Percentiles rank a stretch among this genome's conserved stretches.
phyloP scores from a whole-genome alignment of 108 stramenopile genomes.

The Pseudonitzschia multiseries region DNA sequence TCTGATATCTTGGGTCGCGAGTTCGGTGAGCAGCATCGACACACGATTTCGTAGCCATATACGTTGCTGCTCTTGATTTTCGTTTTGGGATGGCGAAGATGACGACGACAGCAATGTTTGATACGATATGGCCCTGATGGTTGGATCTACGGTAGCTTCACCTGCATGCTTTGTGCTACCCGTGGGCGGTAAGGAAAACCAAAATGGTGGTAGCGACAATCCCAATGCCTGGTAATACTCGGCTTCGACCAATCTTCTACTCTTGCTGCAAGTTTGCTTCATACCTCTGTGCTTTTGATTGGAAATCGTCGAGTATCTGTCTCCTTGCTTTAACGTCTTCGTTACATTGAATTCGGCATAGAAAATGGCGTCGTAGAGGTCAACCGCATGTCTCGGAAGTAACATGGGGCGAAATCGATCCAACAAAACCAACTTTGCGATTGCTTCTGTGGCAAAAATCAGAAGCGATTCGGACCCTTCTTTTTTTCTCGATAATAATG shows the following conservation, averaged over 20 bases:
- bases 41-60: conserved; percentile 64
- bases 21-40: conserved; percentile 49
- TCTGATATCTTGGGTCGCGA: conserved; percentile 53
- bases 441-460: not conserved
- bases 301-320: not conserved
- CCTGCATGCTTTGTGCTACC: not conserved
- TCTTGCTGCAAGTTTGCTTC: not conserved
- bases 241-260: not conserved
- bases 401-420: conserved; percentile 90
- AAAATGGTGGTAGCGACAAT: not conserved
- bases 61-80: conserved; percentile 27
- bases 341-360: conserved; percentile 46
- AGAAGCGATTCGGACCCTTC: not conserved
- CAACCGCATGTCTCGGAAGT: conserved; percentile 74
- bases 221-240: conserved; percentile 14
- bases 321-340: not conserved
- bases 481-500: not conserved
- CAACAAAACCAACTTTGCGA: conserved; percentile 56
- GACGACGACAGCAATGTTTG: conserved; percentile 43
- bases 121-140: conserved; percentile 36
- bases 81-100: not conserved
- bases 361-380: conserved; percentile 68
- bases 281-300: not conserved
- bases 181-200: not conserved
- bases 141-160: conserved; percentile 1